Base-by-base conservation (phyloP, 371 early-diverging fungal species). In the Apophysomyces variabilis region DNA sequence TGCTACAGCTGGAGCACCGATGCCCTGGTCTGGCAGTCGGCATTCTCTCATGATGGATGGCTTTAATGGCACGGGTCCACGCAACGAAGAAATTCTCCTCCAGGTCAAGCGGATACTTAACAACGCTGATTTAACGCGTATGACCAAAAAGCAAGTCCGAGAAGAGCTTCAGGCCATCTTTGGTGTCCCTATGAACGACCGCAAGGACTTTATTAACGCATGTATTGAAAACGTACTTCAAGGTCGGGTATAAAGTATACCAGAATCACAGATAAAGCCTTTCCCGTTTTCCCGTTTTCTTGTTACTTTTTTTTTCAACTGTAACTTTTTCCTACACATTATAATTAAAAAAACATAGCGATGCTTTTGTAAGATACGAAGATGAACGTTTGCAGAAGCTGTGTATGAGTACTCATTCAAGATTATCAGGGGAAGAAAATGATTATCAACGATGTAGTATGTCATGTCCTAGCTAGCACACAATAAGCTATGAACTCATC, bases 131-230 rank as follows among this genome's bases (percentile, higher is more conserved):
- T 75, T 95, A 39, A 92, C 90, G 79, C 79, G 86, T 38, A 83
- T 93, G 46, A 93, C 95, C 62, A 95, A 95, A 85, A 94, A 93
- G 71, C 92, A 91, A 69, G 83, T 82, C 9, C 73, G 83, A 59
- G 83, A 82, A 65, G 75, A 79, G 57, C 70, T 82, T 32, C 76
- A 77, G 45, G 41, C 54, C 1, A 63, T 70, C 35, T 82, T 79
- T 73, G 83, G 83, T 37, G 78, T 82, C 13, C 66, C 79, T 14
- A 82, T 82, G 83, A 66, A 71, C 4, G 59, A 74, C 61, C 69
- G 75, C 65, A 82, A 82, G 63, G 78, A 94, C 93, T 72, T 74
- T 39, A 82, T 82, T 60, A 82, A 82, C 62, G 76, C 74, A 37
- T 82, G 83, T 67, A 82, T 82, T 60, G 80, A 82, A 64, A 70